Base-by-base conservation (phyloP, 495 filamentous ascomycete genomes). In the Elaphomyces granulatus region DNA sequence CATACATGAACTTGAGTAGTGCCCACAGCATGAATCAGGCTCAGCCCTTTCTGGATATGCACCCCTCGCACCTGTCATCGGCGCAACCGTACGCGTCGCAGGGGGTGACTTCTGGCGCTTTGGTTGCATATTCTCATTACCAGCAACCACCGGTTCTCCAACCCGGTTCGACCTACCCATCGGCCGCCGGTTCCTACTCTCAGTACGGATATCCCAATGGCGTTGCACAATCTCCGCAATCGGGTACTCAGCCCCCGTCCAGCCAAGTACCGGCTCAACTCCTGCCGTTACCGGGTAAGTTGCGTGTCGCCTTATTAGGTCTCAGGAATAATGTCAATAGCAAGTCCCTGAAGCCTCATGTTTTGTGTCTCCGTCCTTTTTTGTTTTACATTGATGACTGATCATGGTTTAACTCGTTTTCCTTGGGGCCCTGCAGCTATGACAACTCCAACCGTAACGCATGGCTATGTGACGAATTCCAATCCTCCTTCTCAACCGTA, bases 1-100 rank as follows among this genome's bases (percentile, higher is more conserved):
- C 59, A 39, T 66, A 66, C 40, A 52, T 54, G n/a, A 55, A 53
- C 38, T 56, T 55, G 18, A 54, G 50, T 32, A 49, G 54, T 8
- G 51, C 85, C 58, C 64, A 68, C 66, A 80, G 74, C 58, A 94
- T 98, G 84, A 94, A 95, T 63, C 77, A 81, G 51, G 65, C 70
- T 34, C 78, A 78, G 49, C 73, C 76, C 43, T 90, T 94, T 51
- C 80, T 87, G 75, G 87, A 92, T 46, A 84, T 79, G 34, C 74
- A 88, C 52, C 72, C 74, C 34, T 63, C 75, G 34, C 83, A 93
- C 57, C 75, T 94, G 69, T 87, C 86, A 43, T 73, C 78, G 39
- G 80, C 77, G 35, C 86, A 83, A 54, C 71, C 80, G 28, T 87
- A 87, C 55, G 70, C 80, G 40, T 78, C 81, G 0, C 81, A 87